Evolutionary conservation across 805 yeast genomes (phyloP), one percentile per base, ranked within the genome.

Genomic region (Candida tammaniensis): DNA sequence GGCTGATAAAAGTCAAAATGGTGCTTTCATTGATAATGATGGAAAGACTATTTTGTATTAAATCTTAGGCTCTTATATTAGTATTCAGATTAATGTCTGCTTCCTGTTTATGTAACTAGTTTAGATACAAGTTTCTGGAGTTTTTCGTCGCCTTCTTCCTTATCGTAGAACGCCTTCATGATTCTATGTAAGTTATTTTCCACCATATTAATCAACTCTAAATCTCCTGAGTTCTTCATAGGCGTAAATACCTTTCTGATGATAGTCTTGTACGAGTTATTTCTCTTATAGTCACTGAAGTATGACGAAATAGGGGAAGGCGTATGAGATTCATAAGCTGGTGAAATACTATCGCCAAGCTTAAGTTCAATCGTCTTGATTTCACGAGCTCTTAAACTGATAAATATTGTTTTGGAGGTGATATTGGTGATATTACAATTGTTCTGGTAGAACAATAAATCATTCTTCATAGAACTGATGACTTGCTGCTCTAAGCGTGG

Each of bases 401-500:
- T 51, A 33, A 68, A 60, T 1, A 70, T 50, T 1, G 74, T 67
- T 24, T 60, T 49, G 4, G 72, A 51, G 4, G 52, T 47, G 2
- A 68, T 57, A 24, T 44, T 42, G 11, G 52, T 57, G 29, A 51
- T 54, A 6, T 53, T 51, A 30, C 58, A 55, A 40, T 61, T 60
- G 37, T 64, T 64, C 34, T 63, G 71, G 39, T 57, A 61, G 39
- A 64, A 66, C 25, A 65, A 48, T 35, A 77, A 49, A 44, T 76
- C 82, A 37, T 64, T 65, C 44, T 71, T 76, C 82, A 78, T 78
- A 10, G 78, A 57, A 21, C 53, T 53, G 10, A 67, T 51, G 8
- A 78, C 65, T 33, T 68, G 74, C 7, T 64, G 53, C 40, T 77
- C 82, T 6, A 76, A 52, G 36, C 75, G 74, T 10, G 71, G 64